phyloP scores from a whole-genome alignment of 352 stramenopile species.

The Globisporangium paroecandrum region DNA sequence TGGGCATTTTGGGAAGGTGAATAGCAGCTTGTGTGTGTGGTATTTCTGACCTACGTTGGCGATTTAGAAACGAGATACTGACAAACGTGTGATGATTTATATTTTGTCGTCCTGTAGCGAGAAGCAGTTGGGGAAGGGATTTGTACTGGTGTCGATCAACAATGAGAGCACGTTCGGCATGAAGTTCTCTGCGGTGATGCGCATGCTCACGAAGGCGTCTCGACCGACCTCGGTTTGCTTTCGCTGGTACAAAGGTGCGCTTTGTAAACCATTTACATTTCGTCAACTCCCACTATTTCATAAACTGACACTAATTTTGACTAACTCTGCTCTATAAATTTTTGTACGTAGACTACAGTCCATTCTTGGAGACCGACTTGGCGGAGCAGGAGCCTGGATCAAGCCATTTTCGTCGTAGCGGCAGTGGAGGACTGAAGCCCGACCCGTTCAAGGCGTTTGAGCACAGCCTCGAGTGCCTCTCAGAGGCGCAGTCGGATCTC shows the following conservation, averaged over 20 bases:
- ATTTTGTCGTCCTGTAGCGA: slow-evolving; percentile 29
- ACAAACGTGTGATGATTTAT: background rate
- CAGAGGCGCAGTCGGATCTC: slow-evolving; percentile 57
- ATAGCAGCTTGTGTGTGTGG: background rate
- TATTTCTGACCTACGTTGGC: background rate
- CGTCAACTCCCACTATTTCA: no score
- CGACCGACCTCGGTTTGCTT: slow-evolving; percentile 71
- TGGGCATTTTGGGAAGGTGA: slow-evolving; percentile 20
- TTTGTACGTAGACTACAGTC: slow-evolving; percentile 50
- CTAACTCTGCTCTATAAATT: background rate
- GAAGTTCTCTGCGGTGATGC: slow-evolving; percentile 49
- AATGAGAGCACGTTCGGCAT: slow-evolving; percentile 72
- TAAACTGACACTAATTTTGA: background rate
- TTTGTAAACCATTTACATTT: background rate
- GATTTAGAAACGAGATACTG: background rate
- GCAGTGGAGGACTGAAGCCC: background rate
- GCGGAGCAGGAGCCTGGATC: slow-evolving; percentile 23
- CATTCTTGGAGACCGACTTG: slow-evolving; percentile 63
- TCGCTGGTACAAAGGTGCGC: slow-evolving; percentile 65
- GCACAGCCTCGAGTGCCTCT: slow-evolving; percentile 51
- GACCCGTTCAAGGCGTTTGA: slow-evolving; percentile 35
- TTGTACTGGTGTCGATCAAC: slow-evolving; percentile 75
- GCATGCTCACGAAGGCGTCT: slow-evolving; percentile 49
- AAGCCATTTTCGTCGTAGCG: slow-evolving; percentile 14
- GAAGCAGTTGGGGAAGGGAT: slow-evolving; percentile 64